phyloP scores from a whole-genome alignment of 2,329 filamentous ascomycete genomes.

The Neofusicoccum cordaticola region DNA sequence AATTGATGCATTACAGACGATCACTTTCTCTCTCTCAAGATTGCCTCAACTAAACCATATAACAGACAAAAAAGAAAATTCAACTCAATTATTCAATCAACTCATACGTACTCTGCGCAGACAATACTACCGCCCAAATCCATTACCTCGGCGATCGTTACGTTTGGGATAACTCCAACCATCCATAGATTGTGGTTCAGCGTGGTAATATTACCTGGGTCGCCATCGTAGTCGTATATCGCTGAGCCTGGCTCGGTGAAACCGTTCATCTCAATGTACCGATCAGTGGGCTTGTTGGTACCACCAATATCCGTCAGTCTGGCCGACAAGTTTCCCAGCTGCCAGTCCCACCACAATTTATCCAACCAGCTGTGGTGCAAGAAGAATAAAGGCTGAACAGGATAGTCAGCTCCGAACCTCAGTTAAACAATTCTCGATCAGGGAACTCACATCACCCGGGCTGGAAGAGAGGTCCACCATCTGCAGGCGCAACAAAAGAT shows the following conservation, averaged over 20 bases:
- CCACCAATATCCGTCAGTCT: constrained; percentile 16
- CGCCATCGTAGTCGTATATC: constrained; percentile 18
- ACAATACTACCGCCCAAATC: constrained; percentile 12
- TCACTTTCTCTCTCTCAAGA: no score
- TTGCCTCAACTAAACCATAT: no score
- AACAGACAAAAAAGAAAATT: no score
- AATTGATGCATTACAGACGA: no score
- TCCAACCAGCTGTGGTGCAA: constrained; percentile 45
- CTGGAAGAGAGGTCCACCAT: constrained; percentile 17
- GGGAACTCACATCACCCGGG: constrained; percentile 1
- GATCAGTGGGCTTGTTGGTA: neutral
- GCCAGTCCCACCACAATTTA: constrained; percentile 45
- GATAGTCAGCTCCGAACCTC: no score
- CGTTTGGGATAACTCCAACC: constrained; percentile 17
- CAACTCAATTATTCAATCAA: no score
- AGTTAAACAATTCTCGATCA: no score
- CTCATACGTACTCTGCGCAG: constrained; percentile 18
- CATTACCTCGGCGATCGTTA: constrained; percentile 18
- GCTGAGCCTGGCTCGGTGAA: neutral
- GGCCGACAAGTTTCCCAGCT: constrained; percentile 32
- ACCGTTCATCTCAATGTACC: constrained; percentile 10
- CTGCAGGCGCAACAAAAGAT: neutral
- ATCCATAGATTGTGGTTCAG: constrained; percentile 19
- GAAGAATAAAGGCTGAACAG: constrained; percentile 33
- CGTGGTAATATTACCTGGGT: constrained; percentile 16